Conservation (phyloP, 345 rosid genomes). For the Arabidopsis suecica region DNA sequence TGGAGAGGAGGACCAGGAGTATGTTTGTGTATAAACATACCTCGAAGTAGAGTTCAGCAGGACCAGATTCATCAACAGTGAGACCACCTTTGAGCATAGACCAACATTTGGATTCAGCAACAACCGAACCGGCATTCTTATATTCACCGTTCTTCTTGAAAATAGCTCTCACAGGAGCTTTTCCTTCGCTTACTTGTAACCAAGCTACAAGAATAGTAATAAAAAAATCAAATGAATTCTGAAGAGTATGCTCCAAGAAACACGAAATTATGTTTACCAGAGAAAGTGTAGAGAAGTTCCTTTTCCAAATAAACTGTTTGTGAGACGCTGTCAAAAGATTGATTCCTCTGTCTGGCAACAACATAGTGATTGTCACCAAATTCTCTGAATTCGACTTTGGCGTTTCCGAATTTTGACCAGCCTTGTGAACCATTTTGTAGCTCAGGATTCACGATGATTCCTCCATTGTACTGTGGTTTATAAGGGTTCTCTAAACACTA, state of each 20-base stretch:
- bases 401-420: constrained; percentile 65
- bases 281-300: constrained; percentile 62
- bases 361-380: constrained; percentile 57
- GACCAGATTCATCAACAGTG: constrained; percentile 62
- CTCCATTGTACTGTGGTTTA: constrained; percentile 77
- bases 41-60: constrained; percentile 71
- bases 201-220: constrained; percentile 56
- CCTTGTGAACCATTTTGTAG: constrained; percentile 53
- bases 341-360: constrained; percentile 56
- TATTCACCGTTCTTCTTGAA: constrained; percentile 54
- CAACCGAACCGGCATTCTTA: constrained; percentile 53
- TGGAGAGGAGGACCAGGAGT: constrained; percentile 2
- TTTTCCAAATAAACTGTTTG: constrained; percentile 56
- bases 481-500: constrained; percentile 65
- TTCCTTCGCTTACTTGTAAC: constrained; percentile 66
- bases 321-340: constrained; percentile 54
- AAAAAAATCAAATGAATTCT: neutral
- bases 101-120: constrained; percentile 81
- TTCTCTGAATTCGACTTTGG: constrained; percentile 52
- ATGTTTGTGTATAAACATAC: constrained; percentile 35
- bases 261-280: constrained; percentile 48
- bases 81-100: constrained; percentile 93
- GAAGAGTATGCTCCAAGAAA: constrained; percentile 1
- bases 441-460: constrained; percentile 73
- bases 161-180: constrained; percentile 47